These are phyloP conservation scores for Chloris gayana DNA, from an alignment of 176 grass and related monocot species.

Conservation along the genomic window DNA sequence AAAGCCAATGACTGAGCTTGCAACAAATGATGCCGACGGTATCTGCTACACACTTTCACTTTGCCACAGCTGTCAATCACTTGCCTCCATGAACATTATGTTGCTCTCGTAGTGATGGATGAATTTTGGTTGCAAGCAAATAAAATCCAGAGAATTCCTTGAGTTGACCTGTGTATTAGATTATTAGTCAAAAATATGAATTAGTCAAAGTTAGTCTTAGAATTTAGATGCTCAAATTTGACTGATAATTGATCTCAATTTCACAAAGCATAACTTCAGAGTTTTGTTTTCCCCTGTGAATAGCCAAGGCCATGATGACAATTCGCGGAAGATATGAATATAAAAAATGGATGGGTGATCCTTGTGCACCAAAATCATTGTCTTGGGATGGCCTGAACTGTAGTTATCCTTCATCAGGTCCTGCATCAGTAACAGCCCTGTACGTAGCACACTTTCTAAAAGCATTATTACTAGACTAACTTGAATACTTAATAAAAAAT, in stretches of 20 bases:
- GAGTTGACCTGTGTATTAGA: background rate
- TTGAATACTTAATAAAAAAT: background rate
- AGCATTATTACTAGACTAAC: background rate
- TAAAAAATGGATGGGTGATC: conserved; percentile 78
- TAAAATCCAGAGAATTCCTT: background rate
- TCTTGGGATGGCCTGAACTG: conserved; percentile 72
- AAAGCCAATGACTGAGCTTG: conserved; percentile 10
- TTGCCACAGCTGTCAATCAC: background rate
- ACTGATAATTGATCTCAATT: background rate
- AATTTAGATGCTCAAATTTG: background rate
- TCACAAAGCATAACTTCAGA: conserved; percentile 9
- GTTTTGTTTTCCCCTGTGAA: background rate
- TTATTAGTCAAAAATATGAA: no score
- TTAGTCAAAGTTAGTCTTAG: background rate
- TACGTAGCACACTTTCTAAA: conserved; percentile 30
- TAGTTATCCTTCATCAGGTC: conserved; percentile 22
- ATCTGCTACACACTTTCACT: background rate
- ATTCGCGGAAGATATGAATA: conserved; percentile 44
- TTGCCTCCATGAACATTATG: background rate
- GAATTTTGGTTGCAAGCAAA: background rate
- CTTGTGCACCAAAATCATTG: conserved; percentile 57
- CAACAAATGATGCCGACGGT: conserved; percentile 30
- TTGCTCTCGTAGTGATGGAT: background rate
- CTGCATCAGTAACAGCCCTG: conserved; percentile 52
- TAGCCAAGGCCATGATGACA: conserved; percentile 58